A percentile compares a stretch with the other conserved stretches of the same genome.
Evolutionary conservation across 805 yeast genomes (phyloP).

Genomic region (Candida germanica): DNA sequence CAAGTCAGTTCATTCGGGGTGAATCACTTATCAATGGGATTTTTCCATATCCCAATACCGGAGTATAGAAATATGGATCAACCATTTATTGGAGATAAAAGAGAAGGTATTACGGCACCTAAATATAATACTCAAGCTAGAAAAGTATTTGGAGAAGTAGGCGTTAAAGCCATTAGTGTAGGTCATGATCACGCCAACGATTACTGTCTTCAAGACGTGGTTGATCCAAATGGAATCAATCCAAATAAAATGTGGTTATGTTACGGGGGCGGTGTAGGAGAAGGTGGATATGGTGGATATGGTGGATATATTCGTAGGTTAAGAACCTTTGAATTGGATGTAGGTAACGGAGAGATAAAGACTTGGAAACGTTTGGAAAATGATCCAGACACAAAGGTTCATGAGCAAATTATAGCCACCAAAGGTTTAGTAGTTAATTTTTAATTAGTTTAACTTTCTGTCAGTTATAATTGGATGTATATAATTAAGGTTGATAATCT

Average conservation of each 20-base stretch:
- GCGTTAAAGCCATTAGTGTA: slow-evolving; percentile 71
- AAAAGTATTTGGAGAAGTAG: slow-evolving; percentile 54
- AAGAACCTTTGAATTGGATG: slow-evolving; percentile 67
- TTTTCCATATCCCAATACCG: slow-evolving; percentile 91
- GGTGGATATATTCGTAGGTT: slow-evolving; percentile 82
- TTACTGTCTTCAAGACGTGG: slow-evolving; percentile 64
- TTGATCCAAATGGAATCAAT: slow-evolving; percentile 4
- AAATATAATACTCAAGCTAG: slow-evolving; percentile 65
- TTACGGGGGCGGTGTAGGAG: slow-evolving; percentile 82
- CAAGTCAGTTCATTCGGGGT: slow-evolving; percentile 33
- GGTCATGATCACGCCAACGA: slow-evolving; percentile 98
- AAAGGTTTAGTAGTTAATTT: slow-evolving; percentile 41
- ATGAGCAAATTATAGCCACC: slow-evolving; percentile 48
- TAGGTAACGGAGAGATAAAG: slow-evolving; percentile 41
- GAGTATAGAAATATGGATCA: slow-evolving; percentile 59
- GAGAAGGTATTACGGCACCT: slow-evolving; percentile 82
- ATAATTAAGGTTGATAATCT: too few relatives aligned
- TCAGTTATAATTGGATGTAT: too few relatives aligned
- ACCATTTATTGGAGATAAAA: slow-evolving; percentile 55
- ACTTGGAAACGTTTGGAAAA: slow-evolving; percentile 73
- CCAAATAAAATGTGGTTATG: slow-evolving; percentile 67
- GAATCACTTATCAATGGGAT: slow-evolving; percentile 72
- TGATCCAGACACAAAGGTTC: slow-evolving; percentile 43
- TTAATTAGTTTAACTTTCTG: background rate
- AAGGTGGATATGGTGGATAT: slow-evolving; percentile 96